These are phyloP conservation scores for Calocera cornea DNA, from an alignment of 768 basidiomycete species.

Conservation along the genomic window DNA sequence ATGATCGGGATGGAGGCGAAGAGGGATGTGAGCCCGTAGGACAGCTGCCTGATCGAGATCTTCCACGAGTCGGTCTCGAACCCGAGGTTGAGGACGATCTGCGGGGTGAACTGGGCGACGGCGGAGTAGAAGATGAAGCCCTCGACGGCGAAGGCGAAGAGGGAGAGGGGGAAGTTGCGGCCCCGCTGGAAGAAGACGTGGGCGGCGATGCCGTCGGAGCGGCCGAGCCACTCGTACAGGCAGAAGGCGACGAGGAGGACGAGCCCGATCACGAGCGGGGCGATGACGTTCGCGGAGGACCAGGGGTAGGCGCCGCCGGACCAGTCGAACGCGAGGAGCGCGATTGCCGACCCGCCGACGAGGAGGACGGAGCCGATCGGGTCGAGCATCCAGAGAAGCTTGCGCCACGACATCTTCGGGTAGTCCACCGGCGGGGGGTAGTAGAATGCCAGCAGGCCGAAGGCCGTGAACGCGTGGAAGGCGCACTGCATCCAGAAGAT, in stretches of 20 bases:
- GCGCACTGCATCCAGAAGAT: conserved; percentile 11
- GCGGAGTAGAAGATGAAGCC: conserved; percentile 4
- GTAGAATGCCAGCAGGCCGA: conserved; percentile 5
- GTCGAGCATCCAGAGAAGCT: conserved; percentile 9
- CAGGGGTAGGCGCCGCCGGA: conserved; percentile 8
- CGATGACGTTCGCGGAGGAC: conserved; percentile 6
- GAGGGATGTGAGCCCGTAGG: not conserved
- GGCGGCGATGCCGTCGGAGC: conserved; percentile 8
- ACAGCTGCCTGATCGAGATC: conserved; percentile 10
- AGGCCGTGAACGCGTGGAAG: conserved; percentile 1
- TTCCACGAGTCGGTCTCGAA: conserved; percentile 10
- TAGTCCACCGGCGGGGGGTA: not conserved
- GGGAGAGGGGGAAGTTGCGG: conserved; percentile 7
- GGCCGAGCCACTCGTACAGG: conserved; percentile 10
- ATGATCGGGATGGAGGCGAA: conserved; percentile 6
- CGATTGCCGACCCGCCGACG: conserved; percentile 3
- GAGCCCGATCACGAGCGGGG: conserved; percentile 8
- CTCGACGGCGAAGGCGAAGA: conserved; percentile 11
- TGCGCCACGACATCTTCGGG: conserved; percentile 8
- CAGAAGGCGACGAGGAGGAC: conserved; percentile 9
- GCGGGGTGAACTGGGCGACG: conserved; percentile 6
- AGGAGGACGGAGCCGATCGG: conserved; percentile 10
- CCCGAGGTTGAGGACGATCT: conserved; percentile 11
- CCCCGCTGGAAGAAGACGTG: conserved; percentile 10
- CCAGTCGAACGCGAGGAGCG: conserved; percentile 10